Evolutionary conservation across 2,329 filamentous ascomycete genomes (phyloP).

Genomic region (Sordariomycetes sp.): DNA sequence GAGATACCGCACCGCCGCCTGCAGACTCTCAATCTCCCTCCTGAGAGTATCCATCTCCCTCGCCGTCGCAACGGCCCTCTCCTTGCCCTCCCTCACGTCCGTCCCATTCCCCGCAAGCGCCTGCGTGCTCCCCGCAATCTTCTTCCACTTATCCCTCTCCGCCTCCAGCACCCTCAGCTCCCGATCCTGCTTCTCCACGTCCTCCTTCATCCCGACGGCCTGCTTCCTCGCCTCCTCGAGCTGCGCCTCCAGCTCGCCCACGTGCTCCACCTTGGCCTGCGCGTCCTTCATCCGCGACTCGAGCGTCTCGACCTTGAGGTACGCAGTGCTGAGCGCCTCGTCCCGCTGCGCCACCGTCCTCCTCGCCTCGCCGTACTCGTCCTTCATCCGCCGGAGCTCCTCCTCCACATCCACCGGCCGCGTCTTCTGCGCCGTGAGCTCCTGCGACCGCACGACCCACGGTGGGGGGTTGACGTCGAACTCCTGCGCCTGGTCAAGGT

Average conservation of each 20-base stretch:
- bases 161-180: constrained; percentile 51
- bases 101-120: constrained; percentile 29
- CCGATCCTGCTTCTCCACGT: constrained; percentile 53
- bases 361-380: constrained; percentile 67
- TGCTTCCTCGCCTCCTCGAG: constrained; percentile 39
- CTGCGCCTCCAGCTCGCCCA: constrained; percentile 49
- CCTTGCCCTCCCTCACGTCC: constrained; percentile 42
- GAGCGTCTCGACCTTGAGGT: constrained; percentile 88
- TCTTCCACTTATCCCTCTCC: constrained; percentile 59
- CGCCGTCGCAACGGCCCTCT: constrained; percentile 55
- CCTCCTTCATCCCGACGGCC: constrained; percentile 41
- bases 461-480: constrained; percentile 67
- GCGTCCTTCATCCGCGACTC: constrained; percentile 79
- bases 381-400: constrained; percentile 66
- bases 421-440: constrained; percentile 70
- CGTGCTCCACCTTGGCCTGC: constrained; percentile 59
- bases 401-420: constrained; percentile 74
- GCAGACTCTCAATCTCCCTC: constrained; percentile 50
- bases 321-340: constrained; percentile 70
- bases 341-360: constrained; percentile 61
- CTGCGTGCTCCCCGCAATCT: constrained; percentile 49
- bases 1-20: constrained; percentile 54
- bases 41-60: constrained; percentile 62
- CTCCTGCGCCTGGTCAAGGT: constrained; percentile 61
- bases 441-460: constrained; percentile 71